phyloP scores from a whole-genome alignment of 257 asterid genomes.

The Ligustrum vulgare region DNA sequence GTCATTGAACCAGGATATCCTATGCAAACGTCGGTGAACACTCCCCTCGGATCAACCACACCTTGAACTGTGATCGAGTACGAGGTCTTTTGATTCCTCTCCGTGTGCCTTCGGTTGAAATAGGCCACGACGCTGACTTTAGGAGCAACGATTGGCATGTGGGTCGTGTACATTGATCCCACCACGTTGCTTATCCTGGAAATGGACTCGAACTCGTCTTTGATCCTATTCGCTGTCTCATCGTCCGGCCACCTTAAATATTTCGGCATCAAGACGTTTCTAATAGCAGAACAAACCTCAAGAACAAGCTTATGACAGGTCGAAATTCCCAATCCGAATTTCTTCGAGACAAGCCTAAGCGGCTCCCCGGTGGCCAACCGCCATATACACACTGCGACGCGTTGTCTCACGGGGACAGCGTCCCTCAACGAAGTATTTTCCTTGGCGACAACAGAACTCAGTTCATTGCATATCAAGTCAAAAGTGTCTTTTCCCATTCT shows the following conservation, averaged over 20 bases:
- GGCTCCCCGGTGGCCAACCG: conserved; percentile 54
- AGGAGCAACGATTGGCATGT: conserved; percentile 41
- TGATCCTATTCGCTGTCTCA: not conserved
- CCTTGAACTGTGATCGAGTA: conserved; percentile 48
- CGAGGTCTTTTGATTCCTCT: conserved; percentile 42
- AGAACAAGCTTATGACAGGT: conserved; percentile 46
- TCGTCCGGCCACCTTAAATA: conserved; percentile 45
- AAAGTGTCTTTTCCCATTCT: conserved; percentile 50
- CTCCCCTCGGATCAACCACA: conserved; percentile 40
- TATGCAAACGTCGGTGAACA: conserved; percentile 43
- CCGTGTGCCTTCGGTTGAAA: conserved; percentile 42
- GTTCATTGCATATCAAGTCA: conserved; percentile 39
- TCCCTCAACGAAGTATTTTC: conserved; percentile 44
- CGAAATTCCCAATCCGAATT: conserved; percentile 44
- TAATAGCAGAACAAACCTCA: conserved; percentile 45
- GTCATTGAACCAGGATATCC: conserved; percentile 56
- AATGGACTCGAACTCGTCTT: conserved; percentile 28
- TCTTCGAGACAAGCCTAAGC: conserved; percentile 37
- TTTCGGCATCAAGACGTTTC: conserved; percentile 40
- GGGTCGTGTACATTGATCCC: conserved; percentile 50
- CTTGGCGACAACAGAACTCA: conserved; percentile 36
- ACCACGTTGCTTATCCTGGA: conserved; percentile 47
- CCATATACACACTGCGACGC: conserved; percentile 51
- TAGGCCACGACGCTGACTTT: conserved; percentile 37
- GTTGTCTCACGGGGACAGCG: conserved; percentile 48